These are phyloP conservation scores for Dictyostelium firmibasis DNA, from an alignment of 78 protist species.

Conservation along the genomic window DNA sequence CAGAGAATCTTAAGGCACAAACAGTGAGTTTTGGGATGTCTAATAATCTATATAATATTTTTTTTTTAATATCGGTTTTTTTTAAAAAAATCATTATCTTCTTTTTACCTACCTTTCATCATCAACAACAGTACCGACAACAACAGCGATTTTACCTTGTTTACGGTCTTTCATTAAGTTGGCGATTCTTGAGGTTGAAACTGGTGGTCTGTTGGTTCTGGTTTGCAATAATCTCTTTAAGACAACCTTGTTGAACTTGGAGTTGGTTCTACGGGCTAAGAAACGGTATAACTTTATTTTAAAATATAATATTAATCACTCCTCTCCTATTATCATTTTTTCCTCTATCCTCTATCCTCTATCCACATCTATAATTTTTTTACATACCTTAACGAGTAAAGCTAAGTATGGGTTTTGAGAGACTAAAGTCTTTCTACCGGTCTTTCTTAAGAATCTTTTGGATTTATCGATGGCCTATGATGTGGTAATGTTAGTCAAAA, in stretches of 20 bases:
- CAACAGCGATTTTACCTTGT: conserved; percentile 91
- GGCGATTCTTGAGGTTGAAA: conserved; percentile 92
- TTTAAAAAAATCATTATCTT: background rate
- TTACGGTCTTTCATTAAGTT: conserved; percentile 84
- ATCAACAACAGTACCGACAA: conserved; percentile 98
- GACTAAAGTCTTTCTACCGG: conserved; percentile 80
- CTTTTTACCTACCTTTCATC: conserved; percentile 82
- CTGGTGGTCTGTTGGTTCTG: conserved; percentile 93
- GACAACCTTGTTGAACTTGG: conserved; percentile 96
- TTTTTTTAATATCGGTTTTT: background rate
- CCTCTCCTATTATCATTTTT: conserved; percentile 8
- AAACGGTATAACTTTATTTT: conserved; percentile 96
- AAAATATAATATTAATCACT: background rate
- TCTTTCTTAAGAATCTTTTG: conserved; percentile 71
- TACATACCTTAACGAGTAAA: conserved; percentile 84
- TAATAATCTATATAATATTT: conserved; percentile 80
- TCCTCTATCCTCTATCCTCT: background rate
- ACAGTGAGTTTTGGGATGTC: conserved; percentile 94
- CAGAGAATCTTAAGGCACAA: conserved; percentile 98
- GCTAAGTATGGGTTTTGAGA: conserved; percentile 83
- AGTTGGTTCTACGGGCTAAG: conserved; percentile 98
- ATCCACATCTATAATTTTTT: background rate
- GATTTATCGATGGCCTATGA: conserved; percentile 72
- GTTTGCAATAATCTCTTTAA: conserved; percentile 94
- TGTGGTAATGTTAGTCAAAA: background rate